A percentile compares a stretch with the other conserved stretches of the same genome.
phyloP scores from a whole-genome alignment of 495 filamentous ascomycete genomes.

The Filosporella fistucella region DNA sequence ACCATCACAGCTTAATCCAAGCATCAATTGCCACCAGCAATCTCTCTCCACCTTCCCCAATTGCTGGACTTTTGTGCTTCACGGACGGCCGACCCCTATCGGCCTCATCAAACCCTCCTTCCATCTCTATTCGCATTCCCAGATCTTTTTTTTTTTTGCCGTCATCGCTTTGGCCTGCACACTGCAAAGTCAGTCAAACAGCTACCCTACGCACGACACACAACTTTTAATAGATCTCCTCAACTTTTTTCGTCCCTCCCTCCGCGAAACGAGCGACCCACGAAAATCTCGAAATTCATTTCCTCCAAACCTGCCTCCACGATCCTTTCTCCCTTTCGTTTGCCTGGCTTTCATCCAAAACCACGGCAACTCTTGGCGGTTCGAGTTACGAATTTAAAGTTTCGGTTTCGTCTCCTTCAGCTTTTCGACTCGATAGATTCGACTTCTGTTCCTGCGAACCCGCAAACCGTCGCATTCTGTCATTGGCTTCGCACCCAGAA shows the following conservation, averaged over 20 bases:
- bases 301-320: constrained; percentile 7
- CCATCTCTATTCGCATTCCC: too few relatives aligned
- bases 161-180: constrained; percentile 13
- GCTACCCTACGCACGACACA: neutral
- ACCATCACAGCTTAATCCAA: constrained; percentile 20
- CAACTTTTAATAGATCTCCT: constrained; percentile 21
- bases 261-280: too few relatives aligned
- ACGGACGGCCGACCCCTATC: constrained; percentile 25
- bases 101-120: constrained; percentile 19
- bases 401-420: too few relatives aligned
- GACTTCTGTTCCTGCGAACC: too few relatives aligned
- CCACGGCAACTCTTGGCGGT: constrained; percentile 2
- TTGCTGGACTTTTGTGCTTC: constrained; percentile 14
- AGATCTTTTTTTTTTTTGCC: constrained; percentile 2
- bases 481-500: too few relatives aligned
- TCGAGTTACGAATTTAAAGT: constrained; percentile 4
- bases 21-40: constrained; percentile 16
- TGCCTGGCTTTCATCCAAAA: too few relatives aligned
- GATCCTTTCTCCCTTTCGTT: constrained; percentile 1
- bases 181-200: too few relatives aligned
- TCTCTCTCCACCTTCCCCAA: too few relatives aligned
- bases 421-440: too few relatives aligned
- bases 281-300: too few relatives aligned
- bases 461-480: too few relatives aligned
- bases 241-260: too few relatives aligned